A percentile compares a stretch with the other conserved stretches of the same genome.
These are phyloP conservation scores for Aspergillus pseudoglaucus DNA, from an alignment of 2,329 filamentous ascomycete genomes.

Conservation along the genomic window DNA sequence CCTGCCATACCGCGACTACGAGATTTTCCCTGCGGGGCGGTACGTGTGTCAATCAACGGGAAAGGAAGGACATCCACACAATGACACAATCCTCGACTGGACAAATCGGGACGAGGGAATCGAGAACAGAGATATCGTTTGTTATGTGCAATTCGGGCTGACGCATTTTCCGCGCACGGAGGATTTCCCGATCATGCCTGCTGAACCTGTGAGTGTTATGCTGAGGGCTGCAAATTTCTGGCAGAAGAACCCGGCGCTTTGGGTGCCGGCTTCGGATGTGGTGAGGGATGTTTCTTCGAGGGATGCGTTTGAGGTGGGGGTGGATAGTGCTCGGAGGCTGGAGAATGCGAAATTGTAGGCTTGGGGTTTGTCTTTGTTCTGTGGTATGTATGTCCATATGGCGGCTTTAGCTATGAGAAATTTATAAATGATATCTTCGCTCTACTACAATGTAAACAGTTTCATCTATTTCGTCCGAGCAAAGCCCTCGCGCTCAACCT, in stretches of 20 bases:
- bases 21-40: slow-evolving; percentile 54
- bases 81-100: slow-evolving; percentile 39
- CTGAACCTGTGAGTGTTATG: slow-evolving; percentile 51
- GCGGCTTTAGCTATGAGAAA: too few species aligned
- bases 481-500: not conserved
- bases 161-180: slow-evolving; percentile 48
- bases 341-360: not conserved
- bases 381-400: not conserved
- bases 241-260: slow-evolving; percentile 51
- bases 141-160: slow-evolving; percentile 53
- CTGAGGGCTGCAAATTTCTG: slow-evolving; percentile 56
- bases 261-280: slow-evolving; percentile 42
- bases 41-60: slow-evolving; percentile 55
- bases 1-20: slow-evolving; percentile 50
- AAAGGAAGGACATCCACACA: slow-evolving; percentile 28
- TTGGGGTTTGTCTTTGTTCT: not conserved
- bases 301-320: not conserved
- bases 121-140: slow-evolving; percentile 51
- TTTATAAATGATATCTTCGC: too few species aligned
- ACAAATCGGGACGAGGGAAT: slow-evolving; percentile 44
- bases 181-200: slow-evolving; percentile 55
- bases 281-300: not conserved
- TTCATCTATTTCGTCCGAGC: not conserved
- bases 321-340: not conserved
- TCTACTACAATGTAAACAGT: too few species aligned